Evolutionary conservation across 1,284 basidiomycete species (phyloP).

Genomic region (Calocybe gambosa): DNA sequence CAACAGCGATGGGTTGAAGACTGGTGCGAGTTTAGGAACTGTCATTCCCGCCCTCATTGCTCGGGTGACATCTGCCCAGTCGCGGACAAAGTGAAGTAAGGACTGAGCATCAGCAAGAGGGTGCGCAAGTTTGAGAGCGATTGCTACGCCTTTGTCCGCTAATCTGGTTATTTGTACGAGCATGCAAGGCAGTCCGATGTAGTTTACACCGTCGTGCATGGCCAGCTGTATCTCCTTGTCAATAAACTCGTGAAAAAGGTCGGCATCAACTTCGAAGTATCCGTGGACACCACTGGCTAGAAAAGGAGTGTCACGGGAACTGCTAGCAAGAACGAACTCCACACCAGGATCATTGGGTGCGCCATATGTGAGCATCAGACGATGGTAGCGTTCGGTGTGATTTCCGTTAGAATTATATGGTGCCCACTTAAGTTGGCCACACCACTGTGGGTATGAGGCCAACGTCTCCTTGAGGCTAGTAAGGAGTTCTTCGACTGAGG

Average conservation of each 20-base stretch:
- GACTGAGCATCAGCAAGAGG: conserved; percentile 34
- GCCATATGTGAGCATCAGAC: conserved; percentile 29
- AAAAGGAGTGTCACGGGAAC: conserved; percentile 14
- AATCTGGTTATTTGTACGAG: conserved; percentile 33
- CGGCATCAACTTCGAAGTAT: conserved; percentile 7
- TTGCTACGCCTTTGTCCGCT: conserved; percentile 19
- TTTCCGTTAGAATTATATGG: conserved; percentile 19
- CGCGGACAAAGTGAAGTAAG: conserved; percentile 29
- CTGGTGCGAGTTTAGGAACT: conserved; percentile 17
- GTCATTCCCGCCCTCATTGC: conserved; percentile 10
- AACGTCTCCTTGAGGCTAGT: conserved; percentile 25
- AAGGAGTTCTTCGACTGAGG: conserved; percentile 14
- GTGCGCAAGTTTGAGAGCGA: conserved; percentile 32
- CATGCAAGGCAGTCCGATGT: conserved; percentile 23
- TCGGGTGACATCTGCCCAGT: conserved; percentile 31
- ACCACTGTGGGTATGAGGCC: conserved; percentile 32
- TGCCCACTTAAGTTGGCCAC: conserved; percentile 30
- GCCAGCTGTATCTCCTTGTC: conserved; percentile 22
- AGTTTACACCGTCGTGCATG: conserved; percentile 19
- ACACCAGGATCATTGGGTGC: conserved; percentile 31
- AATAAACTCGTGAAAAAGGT: conserved; percentile 22
- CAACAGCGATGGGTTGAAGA: conserved; percentile 29
- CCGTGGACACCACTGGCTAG: conserved; percentile 13
- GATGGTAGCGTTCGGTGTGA: conserved; percentile 30
- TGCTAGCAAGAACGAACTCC: conserved; percentile 25